Conservation (phyloP, 2,329 filamentous ascomycete genomes). For the Zymoseptoria crescenta region DNA sequence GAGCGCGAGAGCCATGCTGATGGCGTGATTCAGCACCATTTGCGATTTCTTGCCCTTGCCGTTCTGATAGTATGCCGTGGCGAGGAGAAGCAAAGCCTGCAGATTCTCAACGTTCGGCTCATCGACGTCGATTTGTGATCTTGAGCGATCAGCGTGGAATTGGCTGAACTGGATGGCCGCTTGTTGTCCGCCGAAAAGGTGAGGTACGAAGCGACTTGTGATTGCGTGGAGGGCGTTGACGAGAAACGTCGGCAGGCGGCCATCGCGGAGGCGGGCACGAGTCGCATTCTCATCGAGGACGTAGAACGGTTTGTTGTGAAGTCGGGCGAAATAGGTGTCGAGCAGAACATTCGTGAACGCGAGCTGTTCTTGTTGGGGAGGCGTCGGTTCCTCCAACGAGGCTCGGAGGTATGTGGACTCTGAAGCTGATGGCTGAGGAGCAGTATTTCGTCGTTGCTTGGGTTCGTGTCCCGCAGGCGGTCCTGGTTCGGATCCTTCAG, state of each 20-base stretch:
- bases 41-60: slow-evolving; percentile 79
- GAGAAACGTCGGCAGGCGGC: slow-evolving; percentile 51
- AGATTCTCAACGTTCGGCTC: slow-evolving; percentile 72
- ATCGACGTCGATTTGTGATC: slow-evolving; percentile 66
- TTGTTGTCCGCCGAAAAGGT: slow-evolving; percentile 57
- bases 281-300: slow-evolving; percentile 71
- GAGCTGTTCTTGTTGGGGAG: neutral
- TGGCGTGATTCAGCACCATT: slow-evolving; percentile 72
- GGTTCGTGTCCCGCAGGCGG: neutral
- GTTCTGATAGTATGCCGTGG: slow-evolving; percentile 66
- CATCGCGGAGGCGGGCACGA: slow-evolving; percentile 61
- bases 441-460: neutral
- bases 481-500: neutral
- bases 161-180: slow-evolving; percentile 61
- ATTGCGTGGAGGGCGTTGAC: slow-evolving; percentile 47
- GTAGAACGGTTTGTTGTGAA: slow-evolving; percentile 75
- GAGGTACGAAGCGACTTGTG: slow-evolving; percentile 56
- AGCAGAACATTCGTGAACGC: slow-evolving; percentile 34
- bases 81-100: slow-evolving; percentile 67
- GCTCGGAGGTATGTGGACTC: neutral
- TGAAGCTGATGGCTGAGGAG: neutral
- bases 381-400: neutral
- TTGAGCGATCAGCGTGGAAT: slow-evolving; percentile 63
- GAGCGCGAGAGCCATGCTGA: slow-evolving; percentile 75
- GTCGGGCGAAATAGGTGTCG: slow-evolving; percentile 69